Conservation (phyloP, 495 filamentous ascomycete genomes). For the Massariosphaeria phaeospora region DNA sequence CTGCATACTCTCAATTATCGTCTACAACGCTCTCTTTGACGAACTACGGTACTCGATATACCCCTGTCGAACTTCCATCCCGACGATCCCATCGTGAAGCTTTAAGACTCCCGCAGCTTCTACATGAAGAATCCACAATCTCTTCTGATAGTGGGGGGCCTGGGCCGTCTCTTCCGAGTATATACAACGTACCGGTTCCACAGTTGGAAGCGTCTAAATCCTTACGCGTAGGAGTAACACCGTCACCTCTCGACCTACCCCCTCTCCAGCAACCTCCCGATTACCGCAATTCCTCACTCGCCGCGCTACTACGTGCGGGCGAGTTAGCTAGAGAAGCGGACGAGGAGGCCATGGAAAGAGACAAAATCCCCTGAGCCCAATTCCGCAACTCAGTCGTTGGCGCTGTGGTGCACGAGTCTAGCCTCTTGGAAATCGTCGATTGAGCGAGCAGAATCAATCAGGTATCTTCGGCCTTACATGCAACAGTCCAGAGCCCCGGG, state of each 20-base stretch:
- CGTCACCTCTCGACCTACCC: slow-evolving; percentile 25
- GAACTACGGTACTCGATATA: slow-evolving; percentile 8
- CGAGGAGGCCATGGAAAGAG: slow-evolving; percentile 10
- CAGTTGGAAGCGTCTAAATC: slow-evolving; percentile 28
- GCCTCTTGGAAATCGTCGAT: neutral
- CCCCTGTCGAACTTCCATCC: slow-evolving; percentile 20
- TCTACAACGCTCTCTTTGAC: slow-evolving; percentile 13
- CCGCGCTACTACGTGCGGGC: slow-evolving; percentile 28
- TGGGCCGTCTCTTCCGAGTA: slow-evolving; percentile 3
- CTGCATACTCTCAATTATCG: too few relatives aligned
- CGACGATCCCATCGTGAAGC: slow-evolving; percentile 16
- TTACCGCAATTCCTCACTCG: slow-evolving; percentile 14
- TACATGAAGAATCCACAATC: slow-evolving; percentile 33
- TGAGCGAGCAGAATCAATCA: slow-evolving; percentile 21
- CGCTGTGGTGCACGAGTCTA: too few relatives aligned
- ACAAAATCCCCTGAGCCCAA: neutral
- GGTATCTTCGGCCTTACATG: slow-evolving; percentile 8
- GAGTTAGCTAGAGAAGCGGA: slow-evolving; percentile 30
- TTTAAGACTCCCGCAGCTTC: slow-evolving; percentile 23
- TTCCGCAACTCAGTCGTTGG: too few relatives aligned
- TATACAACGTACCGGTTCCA: slow-evolving; percentile 15
- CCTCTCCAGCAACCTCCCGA: slow-evolving; percentile 15
- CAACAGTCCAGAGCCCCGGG: neutral
- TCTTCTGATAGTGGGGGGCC: slow-evolving; percentile 29
- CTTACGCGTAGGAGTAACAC: slow-evolving; percentile 19